These are phyloP conservation scores for Pseudognaphalium luteoalbum DNA, from an alignment of 129 eudicot genomes.

Conservation along the genomic window DNA sequence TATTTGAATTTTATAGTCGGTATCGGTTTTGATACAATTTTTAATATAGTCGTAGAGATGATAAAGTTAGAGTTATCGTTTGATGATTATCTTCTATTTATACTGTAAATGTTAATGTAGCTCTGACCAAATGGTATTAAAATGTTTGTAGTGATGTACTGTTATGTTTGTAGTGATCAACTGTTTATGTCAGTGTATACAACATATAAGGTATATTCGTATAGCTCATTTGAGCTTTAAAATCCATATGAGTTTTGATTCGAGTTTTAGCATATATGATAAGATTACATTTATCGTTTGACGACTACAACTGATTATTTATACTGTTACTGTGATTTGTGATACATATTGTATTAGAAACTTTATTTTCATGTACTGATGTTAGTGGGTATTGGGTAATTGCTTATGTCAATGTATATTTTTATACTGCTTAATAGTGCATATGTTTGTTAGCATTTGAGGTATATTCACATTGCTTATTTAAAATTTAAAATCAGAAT, in stretches of 20 bases:
- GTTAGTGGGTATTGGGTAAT: no score
- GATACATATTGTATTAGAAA: no score
- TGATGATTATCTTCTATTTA: no score
- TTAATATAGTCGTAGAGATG: no score
- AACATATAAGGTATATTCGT: neutral
- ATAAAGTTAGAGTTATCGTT: no score
- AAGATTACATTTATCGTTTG: neutral
- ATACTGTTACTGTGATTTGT: neutral
- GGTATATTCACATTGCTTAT: neutral
- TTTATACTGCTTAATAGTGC: neutral
- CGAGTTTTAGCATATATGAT: neutral
- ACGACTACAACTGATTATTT: neutral
- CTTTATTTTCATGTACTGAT: neutral
- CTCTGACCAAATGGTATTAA: no score
- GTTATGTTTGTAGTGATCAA: no score
- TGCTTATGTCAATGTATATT: neutral
- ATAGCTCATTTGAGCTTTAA: neutral
- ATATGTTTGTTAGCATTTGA: neutral
- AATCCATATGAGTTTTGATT: neutral
- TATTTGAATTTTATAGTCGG: no score
- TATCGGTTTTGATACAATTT: no score
- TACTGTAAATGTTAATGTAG: no score
- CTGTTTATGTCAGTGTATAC: no score
- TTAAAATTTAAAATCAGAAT: neutral
- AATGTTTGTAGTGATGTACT: no score